These are phyloP conservation scores for Cynara cardunculus DNA, from an alignment of 129 eudicot genomes.

Conservation along the genomic window DNA sequence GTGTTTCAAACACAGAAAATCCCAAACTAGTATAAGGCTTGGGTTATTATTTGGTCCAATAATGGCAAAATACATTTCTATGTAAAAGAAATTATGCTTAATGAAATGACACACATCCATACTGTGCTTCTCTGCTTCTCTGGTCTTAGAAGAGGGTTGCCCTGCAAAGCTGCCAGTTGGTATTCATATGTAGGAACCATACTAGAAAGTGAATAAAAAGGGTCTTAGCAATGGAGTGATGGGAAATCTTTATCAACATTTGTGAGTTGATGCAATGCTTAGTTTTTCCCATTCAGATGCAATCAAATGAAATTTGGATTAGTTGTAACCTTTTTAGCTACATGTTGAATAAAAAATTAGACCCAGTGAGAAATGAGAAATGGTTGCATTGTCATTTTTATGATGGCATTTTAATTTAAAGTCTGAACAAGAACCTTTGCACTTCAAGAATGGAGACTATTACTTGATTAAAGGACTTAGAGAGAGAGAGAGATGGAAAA, in stretches of 20 bases:
- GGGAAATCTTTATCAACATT: background rate
- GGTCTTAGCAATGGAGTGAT: background rate
- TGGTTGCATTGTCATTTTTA: background rate
- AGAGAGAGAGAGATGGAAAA: background rate
- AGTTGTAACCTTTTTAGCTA: background rate
- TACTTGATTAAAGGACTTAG: background rate
- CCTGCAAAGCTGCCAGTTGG: background rate
- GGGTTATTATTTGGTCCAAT: background rate
- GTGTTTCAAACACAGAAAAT: background rate
- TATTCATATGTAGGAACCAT: background rate
- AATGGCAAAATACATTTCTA: background rate
- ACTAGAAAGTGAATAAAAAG: background rate
- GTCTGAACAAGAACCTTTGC: background rate
- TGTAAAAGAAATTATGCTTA: background rate
- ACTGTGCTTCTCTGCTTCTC: no score
- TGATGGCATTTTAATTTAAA: background rate
- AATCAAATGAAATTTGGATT: background rate
- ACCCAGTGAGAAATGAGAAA: background rate
- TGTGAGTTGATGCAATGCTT: background rate
- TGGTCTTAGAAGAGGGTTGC: background rate
- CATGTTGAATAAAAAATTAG: background rate
- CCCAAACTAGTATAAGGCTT: background rate
- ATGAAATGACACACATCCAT: background rate
- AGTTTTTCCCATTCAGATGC: background rate
- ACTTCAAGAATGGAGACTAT: background rate